phyloP scores from a whole-genome alignment of 1,284 basidiomycete genomes.

The Fomitopsis pinicola region DNA sequence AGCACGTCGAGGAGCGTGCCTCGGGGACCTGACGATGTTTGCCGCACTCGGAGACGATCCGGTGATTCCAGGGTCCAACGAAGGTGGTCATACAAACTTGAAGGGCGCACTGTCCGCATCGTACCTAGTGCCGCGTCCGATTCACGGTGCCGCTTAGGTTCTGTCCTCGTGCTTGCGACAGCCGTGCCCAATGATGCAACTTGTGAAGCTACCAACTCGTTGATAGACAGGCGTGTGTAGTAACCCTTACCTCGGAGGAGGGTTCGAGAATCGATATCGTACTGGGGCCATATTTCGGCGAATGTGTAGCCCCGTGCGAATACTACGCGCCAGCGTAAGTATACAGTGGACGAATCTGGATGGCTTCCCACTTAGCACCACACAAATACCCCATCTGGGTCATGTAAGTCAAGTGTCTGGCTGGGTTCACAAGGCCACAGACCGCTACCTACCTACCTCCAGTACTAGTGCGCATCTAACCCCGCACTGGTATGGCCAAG shows the following conservation, averaged over 20 bases:
- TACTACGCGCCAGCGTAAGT: background rate
- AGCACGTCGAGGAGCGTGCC: too few relatives aligned
- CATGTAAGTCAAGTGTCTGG: background rate
- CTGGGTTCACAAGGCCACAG: background rate
- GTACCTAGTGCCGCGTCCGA: background rate
- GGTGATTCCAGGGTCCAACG: too few relatives aligned
- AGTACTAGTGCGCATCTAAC: background rate
- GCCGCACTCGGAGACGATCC: too few relatives aligned
- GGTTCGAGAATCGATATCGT: background rate
- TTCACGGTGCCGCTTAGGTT: background rate
- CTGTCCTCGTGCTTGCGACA: background rate
- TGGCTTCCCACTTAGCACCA: background rate
- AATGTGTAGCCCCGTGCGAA: background rate
- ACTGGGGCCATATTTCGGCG: background rate
- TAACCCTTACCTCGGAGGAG: background rate
- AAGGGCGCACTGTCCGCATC: too few relatives aligned
- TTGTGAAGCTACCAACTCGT: background rate
- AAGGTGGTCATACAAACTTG: too few relatives aligned
- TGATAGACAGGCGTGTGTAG: background rate
- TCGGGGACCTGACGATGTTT: too few relatives aligned
- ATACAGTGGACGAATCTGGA: background rate
- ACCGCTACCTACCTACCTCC: background rate
- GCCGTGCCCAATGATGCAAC: background rate
- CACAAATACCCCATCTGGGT: background rate
- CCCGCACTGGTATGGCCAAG: background rate